Base-by-base conservation (phyloP, 164 flowering plant genomes). In the Stephania cephalantha region DNA sequence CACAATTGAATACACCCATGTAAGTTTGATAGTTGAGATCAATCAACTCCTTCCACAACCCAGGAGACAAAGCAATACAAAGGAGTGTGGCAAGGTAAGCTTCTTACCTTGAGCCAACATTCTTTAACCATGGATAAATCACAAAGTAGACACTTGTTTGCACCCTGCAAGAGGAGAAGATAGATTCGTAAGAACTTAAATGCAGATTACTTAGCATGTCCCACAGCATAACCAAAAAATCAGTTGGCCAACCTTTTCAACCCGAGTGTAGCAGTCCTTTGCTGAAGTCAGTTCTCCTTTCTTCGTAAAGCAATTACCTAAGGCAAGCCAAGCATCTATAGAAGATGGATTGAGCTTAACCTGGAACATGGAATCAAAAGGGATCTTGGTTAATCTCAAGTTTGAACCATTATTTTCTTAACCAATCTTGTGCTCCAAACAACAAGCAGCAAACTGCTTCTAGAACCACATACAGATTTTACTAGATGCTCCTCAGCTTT, bases 401-500 rank as follows among this genome's bases (percentile, higher is more conserved):
- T 72, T 66, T 61, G 15, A 61, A 80, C 64, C 65, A 66, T 25
- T 25, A 25, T 0, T 20, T 44, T 42, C 35, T 45, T n/a, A 7
- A 76, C 52, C 63, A 75, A 55, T 68, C 69, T 3, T 64, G 30
- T 12, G 76, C 17, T 65, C 72, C 46, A 58, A 64, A 72, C 46
- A 18, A 20, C 50, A 30, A 75, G 46, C 42, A 78, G 9, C 44
- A 64, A 80, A 58, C 25, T 25, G 25, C 61, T 69, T 64, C 8
- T 61, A n/a, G 70, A 44, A 70, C 71, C 61, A 76, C 89, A 83
- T 81, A 94, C 98, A 81, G 98, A 94, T 90, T 94, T 94, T 46
- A 97, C 89, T 69, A 94, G 91, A 87, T 94, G 97, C 79, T 91
- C 97, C 78, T 92, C 98, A 7, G 98, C 97, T 82, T 92, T 94